A percentile compares a stretch with the other conserved stretches of the same genome.
These are phyloP conservation scores for Exobasidium cylindrosporum DNA, from an alignment of 1,284 basidiomycete genomes.

Conservation along the genomic window DNA sequence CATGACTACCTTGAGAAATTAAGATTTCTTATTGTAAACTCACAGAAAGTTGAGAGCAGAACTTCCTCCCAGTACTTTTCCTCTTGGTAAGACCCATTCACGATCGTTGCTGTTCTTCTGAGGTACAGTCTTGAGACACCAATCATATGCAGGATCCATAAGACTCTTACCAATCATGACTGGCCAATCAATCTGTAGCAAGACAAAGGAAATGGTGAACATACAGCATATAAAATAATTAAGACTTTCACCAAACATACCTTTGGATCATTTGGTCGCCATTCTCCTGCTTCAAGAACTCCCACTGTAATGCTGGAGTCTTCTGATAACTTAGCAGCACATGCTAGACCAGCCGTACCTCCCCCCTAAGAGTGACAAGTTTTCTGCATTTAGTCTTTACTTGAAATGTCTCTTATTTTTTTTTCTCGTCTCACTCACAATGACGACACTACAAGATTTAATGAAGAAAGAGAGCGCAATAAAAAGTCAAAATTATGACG, in stretches of 20 bases:
- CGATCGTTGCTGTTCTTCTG: slow-evolving; percentile 9
- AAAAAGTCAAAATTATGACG: background rate
- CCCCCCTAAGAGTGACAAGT: slow-evolving; percentile 21
- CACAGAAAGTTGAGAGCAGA: slow-evolving; percentile 45
- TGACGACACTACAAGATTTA: background rate
- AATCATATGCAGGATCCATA: slow-evolving; percentile 10
- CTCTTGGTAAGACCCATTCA: slow-evolving; percentile 13
- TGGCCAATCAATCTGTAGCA: slow-evolving; percentile 9
- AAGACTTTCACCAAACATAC: background rate
- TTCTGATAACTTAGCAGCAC: slow-evolving; percentile 35
- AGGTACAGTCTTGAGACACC: slow-evolving; percentile 13
- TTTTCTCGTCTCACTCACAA: background rate
- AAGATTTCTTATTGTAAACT: slow-evolving; percentile 13
- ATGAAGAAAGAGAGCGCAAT: background rate
- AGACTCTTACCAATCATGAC: slow-evolving; percentile 2
- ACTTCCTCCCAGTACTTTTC: slow-evolving; percentile 42
- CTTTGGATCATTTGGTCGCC: slow-evolving; percentile 12
- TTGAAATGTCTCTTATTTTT: background rate
- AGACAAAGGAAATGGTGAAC: no score
- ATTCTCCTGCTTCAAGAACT: slow-evolving; percentile 40
- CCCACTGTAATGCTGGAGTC: slow-evolving; percentile 33
- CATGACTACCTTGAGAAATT: no score
- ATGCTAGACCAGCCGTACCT: slow-evolving; percentile 37
- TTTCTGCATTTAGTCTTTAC: slow-evolving; percentile 10
- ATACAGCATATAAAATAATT: background rate